phyloP scores from a whole-genome alignment of 2,329 filamentous ascomycete genomes.

The Massarina eburnea region DNA sequence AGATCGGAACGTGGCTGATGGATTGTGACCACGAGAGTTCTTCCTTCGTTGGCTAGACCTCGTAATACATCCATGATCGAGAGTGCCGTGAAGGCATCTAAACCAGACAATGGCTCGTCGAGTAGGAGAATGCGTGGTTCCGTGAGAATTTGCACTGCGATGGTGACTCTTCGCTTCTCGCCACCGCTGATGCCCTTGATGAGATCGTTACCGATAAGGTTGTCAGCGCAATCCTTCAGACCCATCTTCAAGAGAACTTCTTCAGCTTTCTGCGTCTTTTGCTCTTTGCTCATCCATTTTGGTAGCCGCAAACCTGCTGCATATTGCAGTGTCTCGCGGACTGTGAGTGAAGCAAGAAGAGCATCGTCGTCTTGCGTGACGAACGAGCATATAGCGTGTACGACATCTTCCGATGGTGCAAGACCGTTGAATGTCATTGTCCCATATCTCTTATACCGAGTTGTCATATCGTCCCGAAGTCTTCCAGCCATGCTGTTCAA shows the following conservation, averaged over 20 bases:
- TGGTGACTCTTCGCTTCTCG: conserved; percentile 75
- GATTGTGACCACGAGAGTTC: conserved; percentile 75
- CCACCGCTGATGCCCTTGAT: conserved; percentile 79
- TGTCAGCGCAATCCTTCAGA: conserved; percentile 75
- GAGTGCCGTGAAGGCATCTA: conserved; percentile 76
- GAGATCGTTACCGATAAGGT: conserved; percentile 69
- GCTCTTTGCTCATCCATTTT: conserved; percentile 66
- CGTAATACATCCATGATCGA: conserved; percentile 75
- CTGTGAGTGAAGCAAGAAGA: conserved; percentile 71
- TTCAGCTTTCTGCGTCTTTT: conserved; percentile 69
- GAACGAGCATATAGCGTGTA: conserved; percentile 73
- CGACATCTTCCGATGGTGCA: conserved; percentile 66
- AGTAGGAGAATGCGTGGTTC: conserved; percentile 72
- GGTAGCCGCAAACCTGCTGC: conserved; percentile 72
- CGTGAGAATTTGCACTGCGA: conserved; percentile 75
- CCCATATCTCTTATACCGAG: conserved; percentile 63
- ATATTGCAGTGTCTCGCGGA: conserved; percentile 69
- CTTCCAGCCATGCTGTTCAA: conserved; percentile 72
- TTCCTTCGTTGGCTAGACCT: conserved; percentile 70
- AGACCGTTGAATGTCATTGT: conserved; percentile 71
- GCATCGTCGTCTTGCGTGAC: conserved; percentile 80
- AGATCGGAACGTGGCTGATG: conserved; percentile 75
- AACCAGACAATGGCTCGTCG: conserved; percentile 74
- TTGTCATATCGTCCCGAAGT: conserved; percentile 62
- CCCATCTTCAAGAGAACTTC: conserved; percentile 74